phyloP scores from a whole-genome alignment of 495 filamentous ascomycete genomes.

The Aspergillus indologenus region DNA sequence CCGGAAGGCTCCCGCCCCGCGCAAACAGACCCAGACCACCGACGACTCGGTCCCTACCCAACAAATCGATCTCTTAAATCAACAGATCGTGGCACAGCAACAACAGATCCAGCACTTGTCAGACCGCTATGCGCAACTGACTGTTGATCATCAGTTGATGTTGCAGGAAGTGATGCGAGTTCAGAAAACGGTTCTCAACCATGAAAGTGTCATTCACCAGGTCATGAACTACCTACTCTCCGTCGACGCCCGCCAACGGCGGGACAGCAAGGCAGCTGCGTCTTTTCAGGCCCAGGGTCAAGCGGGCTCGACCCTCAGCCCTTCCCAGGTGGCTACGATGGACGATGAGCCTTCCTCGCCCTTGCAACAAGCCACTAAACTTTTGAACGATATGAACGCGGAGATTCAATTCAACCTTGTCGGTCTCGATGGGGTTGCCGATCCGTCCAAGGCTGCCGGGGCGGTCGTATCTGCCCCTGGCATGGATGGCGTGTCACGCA shows the following conservation, averaged over 20 bases:
- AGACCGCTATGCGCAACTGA: slow-evolving; percentile 78
- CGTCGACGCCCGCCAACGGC: slow-evolving; percentile 61
- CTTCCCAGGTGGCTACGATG: slow-evolving; percentile 41
- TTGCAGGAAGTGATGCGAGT: slow-evolving; percentile 82
- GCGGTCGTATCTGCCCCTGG: slow-evolving; percentile 45
- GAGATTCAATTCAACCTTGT: slow-evolving; percentile 72
- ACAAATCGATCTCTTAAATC: slow-evolving; percentile 87
- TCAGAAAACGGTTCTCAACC: slow-evolving; percentile 86
- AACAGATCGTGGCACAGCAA: slow-evolving; percentile 83
- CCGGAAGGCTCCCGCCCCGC: slow-evolving; percentile 88
- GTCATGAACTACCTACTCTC: slow-evolving; percentile 69
- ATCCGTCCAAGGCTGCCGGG: slow-evolving; percentile 57
- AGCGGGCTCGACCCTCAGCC: slow-evolving; percentile 37
- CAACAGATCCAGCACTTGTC: slow-evolving; percentile 86
- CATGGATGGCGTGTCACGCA: slow-evolving; percentile 38
- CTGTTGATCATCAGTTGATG: slow-evolving; percentile 80
- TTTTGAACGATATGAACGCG: slow-evolving; percentile 75
- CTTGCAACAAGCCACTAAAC: slow-evolving; percentile 83
- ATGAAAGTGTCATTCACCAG: slow-evolving; percentile 71
- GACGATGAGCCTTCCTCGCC: slow-evolving; percentile 79
- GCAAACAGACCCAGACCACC: slow-evolving; percentile 61
- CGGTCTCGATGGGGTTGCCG: slow-evolving; percentile 73
- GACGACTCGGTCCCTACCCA: slow-evolving; percentile 80
- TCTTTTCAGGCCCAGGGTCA: slow-evolving; percentile 43
- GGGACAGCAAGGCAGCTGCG: slow-evolving; percentile 54